phyloP scores from a whole-genome alignment of 2,329 filamentous ascomycete genomes.

The Leptographium radiaticola region DNA sequence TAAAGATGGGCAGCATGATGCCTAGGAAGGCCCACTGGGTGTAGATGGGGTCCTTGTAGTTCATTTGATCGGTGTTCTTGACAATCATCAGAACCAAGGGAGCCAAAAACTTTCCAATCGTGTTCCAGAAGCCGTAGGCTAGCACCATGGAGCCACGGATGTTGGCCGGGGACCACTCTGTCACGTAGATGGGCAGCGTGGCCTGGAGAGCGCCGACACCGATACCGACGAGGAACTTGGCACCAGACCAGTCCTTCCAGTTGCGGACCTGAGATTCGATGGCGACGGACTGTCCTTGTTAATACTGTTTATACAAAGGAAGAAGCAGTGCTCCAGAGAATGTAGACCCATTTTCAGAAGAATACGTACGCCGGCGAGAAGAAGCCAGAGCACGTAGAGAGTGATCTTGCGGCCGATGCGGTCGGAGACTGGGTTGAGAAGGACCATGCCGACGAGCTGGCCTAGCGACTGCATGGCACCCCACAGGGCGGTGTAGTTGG shows the following conservation, averaged over 20 bases:
- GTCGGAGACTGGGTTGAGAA: slow-evolving; percentile 8
- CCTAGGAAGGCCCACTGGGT: slow-evolving; percentile 12
- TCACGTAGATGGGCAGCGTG: slow-evolving; percentile 9
- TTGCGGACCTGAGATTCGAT: slow-evolving; percentile 6
- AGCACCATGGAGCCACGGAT: slow-evolving; percentile 9
- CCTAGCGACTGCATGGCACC: slow-evolving; percentile 9
- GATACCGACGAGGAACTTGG: slow-evolving; percentile 9
- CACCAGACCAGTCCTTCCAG: slow-evolving; percentile 9
- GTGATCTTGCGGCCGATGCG: background rate
- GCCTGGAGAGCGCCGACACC: slow-evolving; percentile 10
- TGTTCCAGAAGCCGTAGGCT: slow-evolving; percentile 9
- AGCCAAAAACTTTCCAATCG: slow-evolving; percentile 4
- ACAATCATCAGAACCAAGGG: slow-evolving; percentile 3
- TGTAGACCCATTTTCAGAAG: background rate
- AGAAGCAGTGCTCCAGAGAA: too few relatives aligned
- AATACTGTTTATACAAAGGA: too few relatives aligned
- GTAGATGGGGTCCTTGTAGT: slow-evolving; percentile 8
- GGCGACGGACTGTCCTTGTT: slow-evolving; percentile 1
- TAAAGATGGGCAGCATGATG: slow-evolving; percentile 11
- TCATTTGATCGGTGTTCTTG: slow-evolving; percentile 2
- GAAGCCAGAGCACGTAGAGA: slow-evolving; percentile 8
- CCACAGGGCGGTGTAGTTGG: slow-evolving; percentile 8
- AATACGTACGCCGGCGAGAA: slow-evolving; percentile 6
- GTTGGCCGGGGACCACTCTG: slow-evolving; percentile 10
- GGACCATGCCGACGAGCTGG: slow-evolving; percentile 9